Evolutionary conservation across 1,139 yeast genomes (phyloP).

Genomic region (Magnusiomyces sp.): DNA sequence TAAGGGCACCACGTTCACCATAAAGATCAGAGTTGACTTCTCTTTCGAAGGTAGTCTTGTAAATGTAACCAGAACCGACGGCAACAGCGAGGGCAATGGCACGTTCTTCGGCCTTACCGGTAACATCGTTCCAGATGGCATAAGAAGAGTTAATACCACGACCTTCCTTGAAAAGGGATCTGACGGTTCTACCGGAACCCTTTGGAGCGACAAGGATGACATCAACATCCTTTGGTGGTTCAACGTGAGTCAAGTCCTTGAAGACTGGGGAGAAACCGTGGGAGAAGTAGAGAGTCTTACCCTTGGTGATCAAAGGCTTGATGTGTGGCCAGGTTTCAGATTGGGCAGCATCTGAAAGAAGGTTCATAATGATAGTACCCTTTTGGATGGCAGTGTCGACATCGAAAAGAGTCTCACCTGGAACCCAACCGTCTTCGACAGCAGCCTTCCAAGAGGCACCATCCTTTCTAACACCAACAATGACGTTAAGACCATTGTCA

Average conservation of each 20-base stretch:
- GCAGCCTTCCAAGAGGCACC: constrained; percentile 99
- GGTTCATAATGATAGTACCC: constrained; percentile 96
- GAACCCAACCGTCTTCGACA: constrained; percentile 99
- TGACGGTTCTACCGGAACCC: constrained; percentile 99
- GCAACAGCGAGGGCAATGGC: constrained; percentile 98
- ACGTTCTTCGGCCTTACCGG: constrained; percentile 99
- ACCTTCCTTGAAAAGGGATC: constrained; percentile 98
- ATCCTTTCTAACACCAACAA: constrained; percentile 94
- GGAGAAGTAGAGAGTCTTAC: constrained; percentile 95
- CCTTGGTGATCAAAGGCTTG: constrained; percentile 90
- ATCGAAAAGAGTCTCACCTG: constrained; percentile 95
- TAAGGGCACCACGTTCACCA: constrained; percentile 99
- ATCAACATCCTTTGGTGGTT: constrained; percentile 88
- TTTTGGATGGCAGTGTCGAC: constrained; percentile 84
- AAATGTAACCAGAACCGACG: constrained; percentile 98
- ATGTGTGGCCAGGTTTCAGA: constrained; percentile 91
- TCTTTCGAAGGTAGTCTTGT: constrained; percentile 98
- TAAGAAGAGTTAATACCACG: constrained; percentile 99
- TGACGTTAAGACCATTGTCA: constrained; percentile 96
- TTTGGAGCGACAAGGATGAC: constrained; percentile 99
- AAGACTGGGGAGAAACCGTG: constrained; percentile 99
- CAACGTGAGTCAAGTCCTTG: constrained; percentile 95
- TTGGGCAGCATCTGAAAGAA: constrained; percentile 98
- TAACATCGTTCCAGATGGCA: constrained; percentile 98
- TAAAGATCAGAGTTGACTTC: constrained; percentile 98